Base-by-base conservation (phyloP, 768 basidiomycete genomes). In the Suillus paluster region DNA sequence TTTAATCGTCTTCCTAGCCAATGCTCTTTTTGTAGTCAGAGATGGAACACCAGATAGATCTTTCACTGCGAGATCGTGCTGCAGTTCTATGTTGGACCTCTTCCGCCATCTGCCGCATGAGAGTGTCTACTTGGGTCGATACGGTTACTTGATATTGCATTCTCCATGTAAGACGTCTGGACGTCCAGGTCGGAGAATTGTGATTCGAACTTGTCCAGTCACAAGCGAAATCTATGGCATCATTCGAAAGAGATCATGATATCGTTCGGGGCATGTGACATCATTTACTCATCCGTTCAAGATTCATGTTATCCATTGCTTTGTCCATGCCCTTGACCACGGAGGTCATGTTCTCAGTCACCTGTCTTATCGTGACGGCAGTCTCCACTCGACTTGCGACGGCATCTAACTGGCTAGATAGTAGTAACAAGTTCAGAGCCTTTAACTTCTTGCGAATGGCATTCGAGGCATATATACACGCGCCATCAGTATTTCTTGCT, bases 291-390 rank as follows among this genome's bases (percentile, higher is more conserved):
- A 97, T 97, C 73, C 90, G 84, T 70, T 99, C 97, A 60, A 99
- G 85, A 80, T 99, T 99, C 97, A 99, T 99, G 77, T 83, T 91
- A 68, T 97, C 92, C 97, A 99, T 99, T 5, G 97, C 97, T 73
- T 91, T 93, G 75, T 99, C 97, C 97, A 99, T 99, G 38, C 95
- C 96, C 70, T 88, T 89, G 49, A 99, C 97, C 3, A 99, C 97
- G 39, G 89, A 90, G 17, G 94, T 89, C 97, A 99, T 97, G 74
- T 90, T 95, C 4, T 94, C 95, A 34, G 97, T 97, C 44, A 99
- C 92, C 77, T 94, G 86, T 54, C 94, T 87, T 94, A 99, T 98
- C 59, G 97, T 98, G 46, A 99, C 95, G 0, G 97, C 97, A 19
- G 97, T 99, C 79, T 99, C 97, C 1, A 99, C 96, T 27, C 97